Base-by-base conservation (phyloP, 331 rosid species). In the Arachis monticola region DNA sequence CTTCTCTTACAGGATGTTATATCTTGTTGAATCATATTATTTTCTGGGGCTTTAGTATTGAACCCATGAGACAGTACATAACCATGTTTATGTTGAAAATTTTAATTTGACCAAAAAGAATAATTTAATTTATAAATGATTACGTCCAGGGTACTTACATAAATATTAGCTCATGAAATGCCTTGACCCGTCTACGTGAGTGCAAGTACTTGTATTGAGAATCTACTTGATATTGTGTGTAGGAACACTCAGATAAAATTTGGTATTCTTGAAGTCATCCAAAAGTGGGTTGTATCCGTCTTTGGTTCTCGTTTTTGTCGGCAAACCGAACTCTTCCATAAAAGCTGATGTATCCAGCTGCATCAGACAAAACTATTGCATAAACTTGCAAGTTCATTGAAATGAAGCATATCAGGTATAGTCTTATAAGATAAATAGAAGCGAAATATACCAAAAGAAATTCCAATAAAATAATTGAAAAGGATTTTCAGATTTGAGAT, bases 291-390 rank as follows among this genome's bases (percentile, higher is more conserved):
- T 94, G 84, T 94, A 90, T 79, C 96, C 98, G 9, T 88, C 98
- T 84, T 84, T 90, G 32, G 94, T 91, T 88, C 91, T 94, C 4
- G 96, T 90, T 85, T 85, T 94, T 3, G 93, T 79, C 22, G 97
- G 95, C 88, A 92, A 80, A 70, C 97, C 97, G 57, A 94, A 94
- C 88, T 94, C 97, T 79, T 91, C 98, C 97, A 94, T 94, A 84
- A 94, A 94, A 13, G 93, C 85, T 11, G 95, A 94, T 35, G 98
- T 90, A 53, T 94, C 96, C 69, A 91, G 88, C 98, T 94, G 60
- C 83, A 85, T 46, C 77, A 79, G 60, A 76, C 40, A 63, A 81
- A 82, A 78, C 6, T 77, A 63, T 14, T 42, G 47, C 46, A 69
- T 52, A 41, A 64, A 35, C 60, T 42, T 35, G 59, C 60, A 10